Percentiles rank a stretch among this genome's conserved stretches.
Conservation (phyloP, 176 grass and related monocot species). For the Raddia distichophylla region DNA sequence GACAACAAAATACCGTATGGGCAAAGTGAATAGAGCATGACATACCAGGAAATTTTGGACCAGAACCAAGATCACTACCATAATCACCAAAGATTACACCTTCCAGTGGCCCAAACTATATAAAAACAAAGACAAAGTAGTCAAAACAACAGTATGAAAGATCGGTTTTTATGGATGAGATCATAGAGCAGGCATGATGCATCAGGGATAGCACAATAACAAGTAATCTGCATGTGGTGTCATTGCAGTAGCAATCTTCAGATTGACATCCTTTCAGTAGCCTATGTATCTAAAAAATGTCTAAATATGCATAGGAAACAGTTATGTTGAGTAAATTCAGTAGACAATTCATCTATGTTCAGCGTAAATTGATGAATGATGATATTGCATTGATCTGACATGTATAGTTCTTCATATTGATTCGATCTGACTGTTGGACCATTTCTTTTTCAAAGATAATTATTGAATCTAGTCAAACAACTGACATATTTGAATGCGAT, state of each 20-base stretch:
- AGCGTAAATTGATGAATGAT: background rate
- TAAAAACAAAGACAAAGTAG: slow-evolving; percentile 2
- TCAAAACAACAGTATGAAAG: slow-evolving; percentile 30
- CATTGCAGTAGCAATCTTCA: background rate
- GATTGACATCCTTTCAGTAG: background rate
- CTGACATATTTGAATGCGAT: background rate
- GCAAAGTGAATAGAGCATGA: slow-evolving; percentile 31
- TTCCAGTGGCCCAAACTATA: slow-evolving; percentile 87
- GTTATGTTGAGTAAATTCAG: background rate
- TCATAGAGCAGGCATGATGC: background rate
- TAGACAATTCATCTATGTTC: background rate
- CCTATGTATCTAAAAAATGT: slow-evolving; percentile 1
- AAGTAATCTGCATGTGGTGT: background rate
- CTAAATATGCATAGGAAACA: background rate
- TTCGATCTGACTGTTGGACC: background rate
- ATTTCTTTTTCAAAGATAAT: slow-evolving; percentile 13
- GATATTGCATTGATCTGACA: background rate
- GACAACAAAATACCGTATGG: background rate
- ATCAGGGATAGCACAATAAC: background rate
- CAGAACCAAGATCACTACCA: slow-evolving; percentile 90
- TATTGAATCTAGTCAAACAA: background rate
- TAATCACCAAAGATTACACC: slow-evolving; percentile 89
- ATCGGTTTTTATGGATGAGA: slow-evolving; percentile 9
- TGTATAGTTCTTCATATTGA: background rate
- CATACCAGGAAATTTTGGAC: slow-evolving; percentile 81